These are phyloP conservation scores for Spergularia marina DNA, from an alignment of 148 eudicot genomes.

Conservation along the genomic window DNA sequence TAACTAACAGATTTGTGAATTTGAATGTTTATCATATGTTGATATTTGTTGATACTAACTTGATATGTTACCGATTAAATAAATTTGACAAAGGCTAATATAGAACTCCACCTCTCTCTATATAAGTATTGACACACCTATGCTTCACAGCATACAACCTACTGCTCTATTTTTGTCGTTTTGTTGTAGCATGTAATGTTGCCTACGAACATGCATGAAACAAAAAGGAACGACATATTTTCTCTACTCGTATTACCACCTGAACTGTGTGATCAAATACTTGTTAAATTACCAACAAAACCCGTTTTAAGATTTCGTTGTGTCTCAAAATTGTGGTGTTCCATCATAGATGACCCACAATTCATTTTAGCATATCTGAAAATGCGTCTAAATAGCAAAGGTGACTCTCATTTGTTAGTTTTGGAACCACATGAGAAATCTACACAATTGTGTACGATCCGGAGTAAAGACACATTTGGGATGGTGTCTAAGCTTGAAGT, in stretches of 20 bases:
- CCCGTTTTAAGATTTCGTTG: conserved; percentile 4
- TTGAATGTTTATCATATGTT: too few relatives aligned
- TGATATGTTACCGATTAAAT: too few relatives aligned
- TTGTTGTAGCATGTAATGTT: too few relatives aligned
- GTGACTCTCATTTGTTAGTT: background rate
- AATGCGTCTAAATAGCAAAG: background rate
- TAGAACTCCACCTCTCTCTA: too few relatives aligned
- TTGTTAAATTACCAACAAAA: conserved; percentile 12
- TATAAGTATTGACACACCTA: too few relatives aligned
- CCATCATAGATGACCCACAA: conserved; percentile 13
- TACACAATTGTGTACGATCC: conserved; percentile 10
- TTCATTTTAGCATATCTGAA: background rate
- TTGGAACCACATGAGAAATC: background rate
- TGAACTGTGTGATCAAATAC: conserved; percentile 13
- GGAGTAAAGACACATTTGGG: conserved; percentile 4
- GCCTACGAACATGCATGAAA: background rate
- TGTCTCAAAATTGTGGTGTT: conserved; percentile 15
- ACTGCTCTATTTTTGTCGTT: too few relatives aligned
- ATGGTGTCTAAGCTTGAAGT: background rate
- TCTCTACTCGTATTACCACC: background rate
- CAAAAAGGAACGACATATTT: background rate
- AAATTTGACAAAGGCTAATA: too few relatives aligned
- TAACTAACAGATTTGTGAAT: too few relatives aligned
- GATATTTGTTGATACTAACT: too few relatives aligned
- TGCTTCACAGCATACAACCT: too few relatives aligned